Base-by-base conservation (phyloP, 306 rosid species). In the Acacia crassicarpa region DNA sequence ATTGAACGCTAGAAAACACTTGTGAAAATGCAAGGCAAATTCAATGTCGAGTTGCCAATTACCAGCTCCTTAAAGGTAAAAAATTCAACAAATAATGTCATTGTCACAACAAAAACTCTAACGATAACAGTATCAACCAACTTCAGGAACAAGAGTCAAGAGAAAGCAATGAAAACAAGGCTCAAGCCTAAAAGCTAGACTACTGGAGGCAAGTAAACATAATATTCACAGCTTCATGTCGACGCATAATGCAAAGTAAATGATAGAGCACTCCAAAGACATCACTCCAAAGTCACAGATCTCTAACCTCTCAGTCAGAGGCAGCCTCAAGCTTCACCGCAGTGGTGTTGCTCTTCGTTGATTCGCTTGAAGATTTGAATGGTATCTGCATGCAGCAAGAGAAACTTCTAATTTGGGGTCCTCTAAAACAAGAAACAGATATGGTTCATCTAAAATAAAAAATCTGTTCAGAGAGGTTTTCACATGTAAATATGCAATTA, bases 331-430 rank as follows among this genome's bases (percentile, higher is more conserved):
- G 78, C 83, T 75, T 85, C 68, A 74, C 49, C 4, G 41, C 74
- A 27, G 72, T 54, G 30, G 67, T 22, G 48, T 45, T 77, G 4
- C 49, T 48, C 51, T 65, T 62, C 25, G 65, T 83, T 4, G 72
- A 53, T 61, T 67, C 81, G 53, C 68, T 35, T 13, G 63, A 46
- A 0, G 81, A 22, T 44, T 84, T 81, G n/a, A 25, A 43, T 3
- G 93, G 93, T 20, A 86, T 62, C 93, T 91, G 89, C 92, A 87
- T 74, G 67, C 58, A 41, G 81, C 33, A 61, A 79, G 43, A 10
- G 27, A 54, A 70, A 71, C 14, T 13, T 12, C 62, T 22, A 49
- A 54, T 41, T 67, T 7, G 27, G 46, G 7, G n/a, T 32, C 10
- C 14, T 22, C 63, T 25, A 51, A 77, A 6, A 2, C 53, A 20